Conservation (phyloP, 306 rosid genomes). For the Dryas alaskensis region DNA sequence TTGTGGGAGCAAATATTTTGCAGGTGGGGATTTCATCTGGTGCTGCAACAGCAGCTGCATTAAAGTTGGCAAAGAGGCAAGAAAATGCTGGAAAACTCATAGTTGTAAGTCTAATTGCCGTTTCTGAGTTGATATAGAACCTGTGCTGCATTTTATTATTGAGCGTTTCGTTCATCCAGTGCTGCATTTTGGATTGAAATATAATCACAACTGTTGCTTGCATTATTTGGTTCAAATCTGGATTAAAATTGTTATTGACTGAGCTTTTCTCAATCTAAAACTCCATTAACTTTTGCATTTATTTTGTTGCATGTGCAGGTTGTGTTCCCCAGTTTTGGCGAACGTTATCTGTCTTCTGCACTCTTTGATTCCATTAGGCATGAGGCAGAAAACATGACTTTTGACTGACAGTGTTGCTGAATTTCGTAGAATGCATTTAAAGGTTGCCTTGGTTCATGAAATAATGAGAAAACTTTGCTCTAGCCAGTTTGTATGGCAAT, state of each 20-base stretch:
- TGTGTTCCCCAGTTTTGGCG: conserved; percentile 68
- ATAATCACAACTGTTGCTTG: background rate
- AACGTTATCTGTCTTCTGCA: conserved; percentile 55
- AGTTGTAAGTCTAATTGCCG: conserved; percentile 40
- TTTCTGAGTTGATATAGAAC: conserved; percentile 3
- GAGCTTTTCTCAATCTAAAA: background rate
- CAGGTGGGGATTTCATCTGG: conserved; percentile 88
- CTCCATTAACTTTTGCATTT: background rate
- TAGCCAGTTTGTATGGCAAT: background rate
- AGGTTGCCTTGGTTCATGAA: background rate
- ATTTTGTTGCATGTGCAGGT: conserved; percentile 31
- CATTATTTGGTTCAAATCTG: background rate
- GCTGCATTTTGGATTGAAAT: no score
- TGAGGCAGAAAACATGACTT: conserved; percentile 59
- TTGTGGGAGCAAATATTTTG: conserved; percentile 17
- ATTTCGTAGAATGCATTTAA: background rate
- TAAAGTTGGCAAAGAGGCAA: conserved; percentile 60
- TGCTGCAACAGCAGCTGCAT: conserved; percentile 74
- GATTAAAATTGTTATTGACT: background rate
- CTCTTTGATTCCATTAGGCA: conserved; percentile 56
- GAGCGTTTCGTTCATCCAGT: no score
- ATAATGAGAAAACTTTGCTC: background rate
- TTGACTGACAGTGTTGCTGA: background rate
- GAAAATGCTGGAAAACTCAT: conserved; percentile 80
- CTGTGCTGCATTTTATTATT: no score